Evolutionary conservation across 495 filamentous ascomycete genomes (phyloP).

Genomic region (Aspergillus sclerotiicarbonarius): DNA sequence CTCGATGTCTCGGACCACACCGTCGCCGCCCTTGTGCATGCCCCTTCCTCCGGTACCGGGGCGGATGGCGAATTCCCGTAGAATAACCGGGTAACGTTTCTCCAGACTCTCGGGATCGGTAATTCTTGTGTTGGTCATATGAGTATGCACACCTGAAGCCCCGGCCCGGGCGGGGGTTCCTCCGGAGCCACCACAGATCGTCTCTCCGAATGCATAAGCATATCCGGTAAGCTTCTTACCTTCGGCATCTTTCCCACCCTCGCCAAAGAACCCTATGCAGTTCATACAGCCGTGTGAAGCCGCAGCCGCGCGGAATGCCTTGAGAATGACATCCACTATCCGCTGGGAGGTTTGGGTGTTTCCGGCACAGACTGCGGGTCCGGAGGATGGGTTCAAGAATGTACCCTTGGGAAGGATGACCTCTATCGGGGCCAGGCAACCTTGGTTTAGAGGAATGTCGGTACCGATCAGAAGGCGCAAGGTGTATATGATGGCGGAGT

Average conservation of each 20-base stretch:
- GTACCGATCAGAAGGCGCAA: constrained; percentile 80
- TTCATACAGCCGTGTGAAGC: constrained; percentile 88
- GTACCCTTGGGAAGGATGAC: constrained; percentile 75
- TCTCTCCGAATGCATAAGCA: constrained; percentile 81
- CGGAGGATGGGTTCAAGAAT: constrained; percentile 77
- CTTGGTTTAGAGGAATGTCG: constrained; percentile 93
- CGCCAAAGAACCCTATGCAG: constrained; percentile 54
- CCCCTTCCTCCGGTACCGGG: constrained; percentile 47
- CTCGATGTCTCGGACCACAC: constrained; percentile 38
- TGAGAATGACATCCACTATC: constrained; percentile 88
- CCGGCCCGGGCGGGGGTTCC: constrained; percentile 81
- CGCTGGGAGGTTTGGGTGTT: constrained; percentile 73
- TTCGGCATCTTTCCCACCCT: constrained; percentile 26
- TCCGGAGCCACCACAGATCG: constrained; percentile 84
- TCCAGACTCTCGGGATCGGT: constrained; percentile 92
- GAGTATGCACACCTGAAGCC: constrained; percentile 80
- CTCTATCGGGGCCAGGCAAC: constrained; percentile 79
- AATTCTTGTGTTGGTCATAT: constrained; percentile 97
- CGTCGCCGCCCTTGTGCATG: constrained; percentile 33
- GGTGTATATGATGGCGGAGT: constrained; percentile 72
- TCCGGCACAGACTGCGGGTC: constrained; percentile 76
- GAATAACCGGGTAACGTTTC: constrained; percentile 81
- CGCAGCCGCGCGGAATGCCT: constrained; percentile 79
- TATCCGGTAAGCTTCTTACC: constrained; percentile 55
- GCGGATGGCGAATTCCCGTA: constrained; percentile 76